Evolutionary conservation across 768 basidiomycete species (phyloP).

Genomic region (Tephrocybe sp.): DNA sequence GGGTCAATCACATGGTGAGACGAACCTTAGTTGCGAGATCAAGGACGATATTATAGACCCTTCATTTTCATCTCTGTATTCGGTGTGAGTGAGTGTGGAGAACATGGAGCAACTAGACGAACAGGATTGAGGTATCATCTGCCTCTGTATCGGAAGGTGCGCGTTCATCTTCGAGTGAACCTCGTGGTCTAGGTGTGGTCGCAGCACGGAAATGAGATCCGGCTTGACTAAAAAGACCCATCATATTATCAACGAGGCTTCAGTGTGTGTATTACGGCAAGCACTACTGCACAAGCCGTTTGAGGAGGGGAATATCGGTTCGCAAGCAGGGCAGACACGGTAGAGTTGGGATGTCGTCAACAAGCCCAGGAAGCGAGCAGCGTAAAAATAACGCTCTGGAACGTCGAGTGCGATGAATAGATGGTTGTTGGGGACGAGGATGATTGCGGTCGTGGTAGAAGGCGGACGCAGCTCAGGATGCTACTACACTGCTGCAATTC

Average conservation of each 20-base stretch:
- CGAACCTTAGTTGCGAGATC: constrained; percentile 86
- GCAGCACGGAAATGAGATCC: constrained; percentile 55
- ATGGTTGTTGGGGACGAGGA: neutral
- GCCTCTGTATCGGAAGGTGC: constrained; percentile 81
- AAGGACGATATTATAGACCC: constrained; percentile 86
- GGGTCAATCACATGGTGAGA: constrained; percentile 7
- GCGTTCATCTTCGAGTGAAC: constrained; percentile 61
- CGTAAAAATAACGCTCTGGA: neutral
- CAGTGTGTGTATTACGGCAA: neutral
- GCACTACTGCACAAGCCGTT: constrained; percentile 1
- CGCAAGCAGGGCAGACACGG: neutral
- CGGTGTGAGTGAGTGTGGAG: constrained; percentile 33
- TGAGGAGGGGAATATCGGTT: neutral
- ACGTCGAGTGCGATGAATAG: neutral
- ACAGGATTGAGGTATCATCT: constrained; percentile 90
- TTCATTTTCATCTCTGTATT: constrained; percentile 84
- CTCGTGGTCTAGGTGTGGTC: constrained; percentile 64
- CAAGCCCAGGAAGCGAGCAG: neutral
- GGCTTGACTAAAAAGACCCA: constrained; percentile 77
- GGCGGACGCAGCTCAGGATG: neutral
- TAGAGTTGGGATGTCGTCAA: neutral
- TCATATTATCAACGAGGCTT: constrained; percentile 45
- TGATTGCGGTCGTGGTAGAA: constrained; percentile 7
- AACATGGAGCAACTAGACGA: constrained; percentile 39
- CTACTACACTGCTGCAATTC: constrained; percentile 1